Conservation (phyloP, 2,329 filamentous ascomycete species). For the Xylaria sp. region DNA sequence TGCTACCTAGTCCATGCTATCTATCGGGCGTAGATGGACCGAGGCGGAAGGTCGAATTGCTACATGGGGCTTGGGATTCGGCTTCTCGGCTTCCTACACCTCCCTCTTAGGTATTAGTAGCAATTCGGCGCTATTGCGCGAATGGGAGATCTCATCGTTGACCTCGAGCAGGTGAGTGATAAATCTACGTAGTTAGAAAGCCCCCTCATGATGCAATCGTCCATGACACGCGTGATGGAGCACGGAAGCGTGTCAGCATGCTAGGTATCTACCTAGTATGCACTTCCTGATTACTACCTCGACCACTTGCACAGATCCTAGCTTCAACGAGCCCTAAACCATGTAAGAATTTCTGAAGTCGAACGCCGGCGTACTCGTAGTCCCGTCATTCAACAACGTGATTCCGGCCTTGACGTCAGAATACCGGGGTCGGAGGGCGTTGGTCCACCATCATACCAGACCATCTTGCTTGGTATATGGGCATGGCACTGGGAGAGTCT, state of each 20-base stretch:
- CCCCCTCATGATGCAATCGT: too few relatives aligned
- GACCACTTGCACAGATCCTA: not conserved
- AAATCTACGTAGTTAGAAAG: not conserved
- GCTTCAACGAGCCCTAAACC: not conserved
- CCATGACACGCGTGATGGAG: too few relatives aligned
- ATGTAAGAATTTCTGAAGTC: not conserved
- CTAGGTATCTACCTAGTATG: too few relatives aligned
- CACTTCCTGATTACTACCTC: too few relatives aligned
- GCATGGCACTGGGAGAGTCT: not conserved
- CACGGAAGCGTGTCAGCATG: too few relatives aligned
- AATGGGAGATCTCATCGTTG: not conserved
- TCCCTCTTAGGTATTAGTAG: not conserved
- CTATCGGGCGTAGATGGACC: slow-evolving; percentile 6
- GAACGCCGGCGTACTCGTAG: not conserved
- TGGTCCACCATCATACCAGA: not conserved
- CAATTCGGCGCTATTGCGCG: not conserved
- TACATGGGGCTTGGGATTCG: not conserved
- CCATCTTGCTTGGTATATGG: slow-evolving; percentile 2
- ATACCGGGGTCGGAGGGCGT: not conserved
- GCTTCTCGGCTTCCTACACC: slow-evolving; percentile 7
- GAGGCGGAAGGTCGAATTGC: not conserved
- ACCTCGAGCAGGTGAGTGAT: not conserved
- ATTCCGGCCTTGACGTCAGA: not conserved
- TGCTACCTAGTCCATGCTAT: slow-evolving; percentile 7
- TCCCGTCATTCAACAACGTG: not conserved